Conservation (phyloP, 176 grass and related monocot genomes). For the Aegilops speltoides region DNA sequence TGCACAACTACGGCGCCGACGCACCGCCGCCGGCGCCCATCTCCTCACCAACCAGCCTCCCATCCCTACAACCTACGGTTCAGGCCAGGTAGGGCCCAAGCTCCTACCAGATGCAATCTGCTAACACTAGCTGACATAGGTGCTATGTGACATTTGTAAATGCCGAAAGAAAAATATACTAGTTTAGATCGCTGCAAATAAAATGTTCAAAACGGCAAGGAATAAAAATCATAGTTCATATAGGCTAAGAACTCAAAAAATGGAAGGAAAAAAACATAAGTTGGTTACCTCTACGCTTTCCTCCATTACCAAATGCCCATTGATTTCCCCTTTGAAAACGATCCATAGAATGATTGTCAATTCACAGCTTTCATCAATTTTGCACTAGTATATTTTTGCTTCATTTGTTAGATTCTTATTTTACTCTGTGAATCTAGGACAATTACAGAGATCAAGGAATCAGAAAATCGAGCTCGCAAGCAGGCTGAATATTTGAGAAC, state of each 20-base stretch:
- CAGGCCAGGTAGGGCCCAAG: too few species aligned
- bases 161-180: not conserved
- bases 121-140: not conserved
- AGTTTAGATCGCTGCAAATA: not conserved
- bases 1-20: too few species aligned
- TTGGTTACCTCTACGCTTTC: not conserved
- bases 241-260: not conserved
- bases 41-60: too few species aligned
- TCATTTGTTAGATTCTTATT: conserved; percentile 24
- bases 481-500: conserved; percentile 70
- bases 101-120: too few species aligned
- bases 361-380: conserved; percentile 17
- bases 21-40: too few species aligned
- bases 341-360: not conserved
- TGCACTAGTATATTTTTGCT: conserved; percentile 8
- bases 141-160: not conserved
- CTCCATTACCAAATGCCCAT: not conserved
- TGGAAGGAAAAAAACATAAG: too few species aligned
- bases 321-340: not conserved
- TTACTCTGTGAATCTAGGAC: conserved; percentile 50
- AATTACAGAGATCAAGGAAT: conserved; percentile 81
- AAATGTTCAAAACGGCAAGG: not conserved
- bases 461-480: conserved; percentile 66
- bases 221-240: not conserved
- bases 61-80: too few species aligned